Evolutionary conservation across 1,139 yeast species (phyloP), one percentile per base, ranked within the genome.

Genomic region (Yamadazyma aaseri): DNA sequence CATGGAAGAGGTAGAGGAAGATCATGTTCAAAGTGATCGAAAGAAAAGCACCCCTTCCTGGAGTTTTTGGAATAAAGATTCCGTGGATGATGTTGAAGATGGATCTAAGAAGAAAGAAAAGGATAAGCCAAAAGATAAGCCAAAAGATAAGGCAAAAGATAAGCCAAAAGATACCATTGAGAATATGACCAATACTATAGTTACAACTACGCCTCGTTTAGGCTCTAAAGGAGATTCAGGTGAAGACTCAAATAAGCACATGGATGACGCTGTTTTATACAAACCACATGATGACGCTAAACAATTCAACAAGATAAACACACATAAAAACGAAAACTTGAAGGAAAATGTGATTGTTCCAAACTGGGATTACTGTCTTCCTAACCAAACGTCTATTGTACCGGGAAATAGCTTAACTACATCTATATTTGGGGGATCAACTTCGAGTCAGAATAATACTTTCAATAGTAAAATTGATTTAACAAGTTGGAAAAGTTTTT

Each of bases 261-360:
- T 24, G 18, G 73, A 68, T 35, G 75, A 70, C 46, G 76, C 76
- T 1, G 74, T 70, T 2, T 55, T 70, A 39, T 70, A 69, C 46
- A 68, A 68, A 39, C 72, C 75, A 2, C 76, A 70, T 38, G 63
- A 63, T 36, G 60, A 65, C 33, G 54, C 73, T 3, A 52, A 58
- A 15, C 71, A 69, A 39, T 69, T 70, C 50, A 59, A 55, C 36
- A 60, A 67, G 44, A 68, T 70, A 39, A 67, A 70, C 44, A 69
- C 73, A 7, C 75, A 67, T 44, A 67, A 65, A 41, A 69, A 69
- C 44, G 74, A 69, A 42, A 65, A 69, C 47, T 49, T 69, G 32
- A 48, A 47, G 28, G 73, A 66, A 34, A 70, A 69, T 44, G 47
- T 62, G 11, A 65, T 70, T 29, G 75, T 70, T 3, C 76, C 76